Base-by-base conservation (phyloP, 2,329 filamentous ascomycete species). In the Ophiostoma piceae region DNA sequence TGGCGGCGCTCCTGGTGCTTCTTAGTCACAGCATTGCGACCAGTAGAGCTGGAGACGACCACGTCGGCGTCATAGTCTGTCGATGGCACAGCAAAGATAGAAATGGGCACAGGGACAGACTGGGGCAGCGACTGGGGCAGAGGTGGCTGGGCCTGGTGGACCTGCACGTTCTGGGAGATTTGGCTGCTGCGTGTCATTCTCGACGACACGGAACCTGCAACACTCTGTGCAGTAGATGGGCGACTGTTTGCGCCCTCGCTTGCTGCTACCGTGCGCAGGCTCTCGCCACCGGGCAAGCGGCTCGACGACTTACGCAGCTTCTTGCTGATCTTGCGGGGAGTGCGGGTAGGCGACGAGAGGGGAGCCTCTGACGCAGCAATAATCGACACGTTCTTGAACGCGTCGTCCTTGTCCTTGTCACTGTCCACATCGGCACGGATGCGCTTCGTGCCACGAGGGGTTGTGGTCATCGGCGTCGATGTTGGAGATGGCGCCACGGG, bases 251-350 rank as follows among this genome's bases (percentile, higher is more conserved):
- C 54, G 43, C 66, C 64, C 69, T 51, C 12, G 14, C n/a, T 16
- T 32, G 35, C 26, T 29, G n/a, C 60, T 51, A 7, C 57, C 22
- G 54, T 43, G 19, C 26, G 14, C 39, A 14, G 19, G 16, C 26
- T 67, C 43, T 57, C 66, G 14, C 39, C 79, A 72, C 83, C 78
- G 12, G 80, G 80, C 14, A 79, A 74, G 68, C 76, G 78, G n/a
- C 81, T 81, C 69, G 82, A 78, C 8, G 80, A 83, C 77, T 84
- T 84, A 69, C 85, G 83, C 67, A 87, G 78, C 76, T 85, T 86
- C 79, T 85, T 85, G 70, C 80, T 79, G 29, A 81, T 78, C 72
- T 79, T 81, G 65, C 76, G 75, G 0, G 70, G 67, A 12, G 64
- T 68, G 19, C 66, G 67, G 75, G 72, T 70, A 70, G 68, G 71